Base-by-base conservation (phyloP, 257 asterid genomes). In the Cynanchum wilfordii region DNA sequence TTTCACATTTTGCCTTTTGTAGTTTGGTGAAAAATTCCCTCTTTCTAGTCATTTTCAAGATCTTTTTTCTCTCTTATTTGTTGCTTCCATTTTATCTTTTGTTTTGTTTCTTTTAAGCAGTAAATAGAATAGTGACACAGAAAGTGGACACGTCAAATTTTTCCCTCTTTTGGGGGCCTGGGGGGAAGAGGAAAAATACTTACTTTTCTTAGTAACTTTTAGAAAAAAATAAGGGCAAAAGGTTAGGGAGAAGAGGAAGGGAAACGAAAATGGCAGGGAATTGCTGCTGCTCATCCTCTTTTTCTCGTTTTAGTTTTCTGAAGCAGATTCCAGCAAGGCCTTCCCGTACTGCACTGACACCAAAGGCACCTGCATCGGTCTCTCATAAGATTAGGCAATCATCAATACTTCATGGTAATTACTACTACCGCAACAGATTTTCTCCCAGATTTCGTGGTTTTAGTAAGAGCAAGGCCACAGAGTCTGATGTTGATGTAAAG, bases 221-320 rank as follows among this genome's bases (percentile, higher is more conserved):
- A 25, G 13, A n/a, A 55, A 1, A 62, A 60, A 60, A 60, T 0
- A 5, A 60, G 7, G 13, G 64, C 8, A 1, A 25, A 58, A 11
- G 38, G 6, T 9, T 1, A 27, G 15, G 2, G n/a, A 7, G 30
- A 6, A 3, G 38, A 4, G 25, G 51, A 20, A 52, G 24, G 71
- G 51, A 22, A 60, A 38, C 59, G 38, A 80, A 71, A 66, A 90
- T 90, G 96, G 82, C 92, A 75, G 70, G 82, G 87, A 75, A 38
- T 75, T 42, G 70, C 51, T 45, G 19, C 29, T 49, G 75, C 49
- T 78, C 47, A 42, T 42, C 70, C 79, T 76, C 89, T 66, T 68
- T 76, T 66, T 60, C 65, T 62, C 69, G 76, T 67, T 64, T 79
- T 65, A 67, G 25, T 42, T n/a, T 47, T 55, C 55, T 82, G 47